These are phyloP conservation scores for Boletus reticulatus DNA, from an alignment of 768 basidiomycete species.

Conservation along the genomic window DNA sequence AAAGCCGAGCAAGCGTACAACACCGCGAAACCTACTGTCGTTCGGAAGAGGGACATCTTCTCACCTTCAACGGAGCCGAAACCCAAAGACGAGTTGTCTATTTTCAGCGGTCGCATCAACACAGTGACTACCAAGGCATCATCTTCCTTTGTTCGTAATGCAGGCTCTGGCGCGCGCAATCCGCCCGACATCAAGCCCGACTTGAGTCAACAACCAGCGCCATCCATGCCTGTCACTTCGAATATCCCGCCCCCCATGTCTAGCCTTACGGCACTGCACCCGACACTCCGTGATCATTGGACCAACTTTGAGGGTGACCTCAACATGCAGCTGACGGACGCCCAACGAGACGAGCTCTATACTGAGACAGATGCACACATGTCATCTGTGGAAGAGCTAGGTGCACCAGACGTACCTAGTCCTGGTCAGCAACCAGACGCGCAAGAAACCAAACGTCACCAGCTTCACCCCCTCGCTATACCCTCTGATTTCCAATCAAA, in stretches of 20 bases:
- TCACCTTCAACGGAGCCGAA: conserved; percentile 43
- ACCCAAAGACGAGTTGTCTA: conserved; percentile 66
- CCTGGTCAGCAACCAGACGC: conserved; percentile 5
- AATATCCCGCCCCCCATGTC: conserved; percentile 9
- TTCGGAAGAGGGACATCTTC: conserved; percentile 57
- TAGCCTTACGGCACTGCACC: conserved; percentile 49
- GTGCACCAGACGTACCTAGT: not conserved
- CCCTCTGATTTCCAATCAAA: conserved; percentile 15
- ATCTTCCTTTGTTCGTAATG: conserved; percentile 12
- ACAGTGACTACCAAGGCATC: conserved; percentile 51
- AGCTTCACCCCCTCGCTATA: conserved; percentile 23
- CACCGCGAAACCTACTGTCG: conserved; percentile 43
- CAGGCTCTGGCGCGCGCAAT: not conserved
- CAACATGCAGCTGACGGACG: conserved; percentile 45
- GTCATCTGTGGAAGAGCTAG: conserved; percentile 4
- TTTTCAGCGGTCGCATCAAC: conserved; percentile 75
- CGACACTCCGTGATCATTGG: conserved; percentile 54
- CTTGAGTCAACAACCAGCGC: conserved; percentile 27
- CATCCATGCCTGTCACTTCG: conserved; percentile 29
- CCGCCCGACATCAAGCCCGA: conserved; percentile 16
- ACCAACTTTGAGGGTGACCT: conserved; percentile 56
- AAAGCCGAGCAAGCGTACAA: conserved; percentile 58
- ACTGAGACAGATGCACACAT: conserved; percentile 21
- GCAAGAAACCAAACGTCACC: conserved; percentile 20
- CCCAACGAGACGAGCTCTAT: conserved; percentile 24